Base-by-base conservation (phyloP, 2,329 filamentous ascomycete genomes). In the Cladophialophora chaetospira region DNA sequence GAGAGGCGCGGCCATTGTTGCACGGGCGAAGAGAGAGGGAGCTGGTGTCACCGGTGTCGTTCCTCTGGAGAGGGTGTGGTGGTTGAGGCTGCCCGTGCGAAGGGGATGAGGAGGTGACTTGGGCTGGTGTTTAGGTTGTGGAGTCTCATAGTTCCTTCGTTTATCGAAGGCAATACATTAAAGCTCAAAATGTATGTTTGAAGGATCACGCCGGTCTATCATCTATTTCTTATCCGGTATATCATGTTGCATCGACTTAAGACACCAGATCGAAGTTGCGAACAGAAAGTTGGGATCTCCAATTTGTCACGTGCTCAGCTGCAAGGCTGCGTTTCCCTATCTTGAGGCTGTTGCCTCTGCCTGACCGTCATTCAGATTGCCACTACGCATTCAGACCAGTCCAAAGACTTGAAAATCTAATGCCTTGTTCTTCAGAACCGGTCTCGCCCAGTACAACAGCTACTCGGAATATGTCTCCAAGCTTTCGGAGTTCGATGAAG, bases 1-100 rank as follows among this genome's bases (percentile, higher is more conserved):
- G 15, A 36, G 25, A 42, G 48, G 43, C 2, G 58, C 28, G 11
- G 50, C 53, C 55, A 58, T 58, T 26, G 40, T 33, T n/a, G n/a
- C n/a, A n/a, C n/a, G n/a, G n/a, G n/a, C n/a, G n/a, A n/a, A n/a
- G n/a, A n/a, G n/a, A n/a, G n/a, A n/a, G n/a, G 42, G 42, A 43
- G 40, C 4, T n/a, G 38, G n/a, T n/a, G n/a, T n/a, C n/a, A n/a
- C n/a, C n/a, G n/a, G n/a, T n/a, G n/a, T n/a, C n/a, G n/a, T n/a
- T n/a, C n/a, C n/a, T n/a, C n/a, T n/a, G n/a, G n/a, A n/a, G n/a
- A n/a, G n/a, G n/a, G n/a, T n/a, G n/a, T n/a, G n/a, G n/a, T n/a
- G n/a, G n/a, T n/a, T n/a, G n/a, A n/a, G 36, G 17, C 17, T 42
- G 36, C 8, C 36, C 29, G 29, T 8, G 29, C 8, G 29, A 19